A percentile compares a stretch with the other conserved stretches of the same genome.
These are phyloP conservation scores for Coffea humblotiana DNA, from an alignment of 305 asterid species.

Conservation along the genomic window DNA sequence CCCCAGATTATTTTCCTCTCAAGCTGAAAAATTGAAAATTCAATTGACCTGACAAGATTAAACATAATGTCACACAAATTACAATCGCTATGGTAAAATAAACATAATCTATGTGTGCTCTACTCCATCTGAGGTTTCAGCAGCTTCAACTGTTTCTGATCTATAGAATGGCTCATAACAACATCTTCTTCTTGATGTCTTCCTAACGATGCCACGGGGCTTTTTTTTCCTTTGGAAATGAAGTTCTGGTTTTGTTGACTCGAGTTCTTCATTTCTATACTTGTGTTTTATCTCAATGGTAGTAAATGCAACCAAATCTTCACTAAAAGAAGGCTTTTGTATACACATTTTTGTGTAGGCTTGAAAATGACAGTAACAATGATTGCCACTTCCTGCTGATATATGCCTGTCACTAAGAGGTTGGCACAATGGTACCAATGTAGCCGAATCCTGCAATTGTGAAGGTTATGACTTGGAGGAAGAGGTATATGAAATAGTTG, in stretches of 20 bases:
- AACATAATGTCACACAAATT: slow-evolving; percentile 36
- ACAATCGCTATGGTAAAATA: slow-evolving; percentile 24
- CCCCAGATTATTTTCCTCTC: slow-evolving; percentile 15
- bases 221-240: slow-evolving; percentile 6
- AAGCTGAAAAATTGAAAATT: slow-evolving; percentile 14
- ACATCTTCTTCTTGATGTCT: slow-evolving; percentile 5
- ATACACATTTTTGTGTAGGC: slow-evolving; percentile 17
- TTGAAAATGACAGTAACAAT: slow-evolving; percentile 9
- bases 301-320: slow-evolving; percentile 15
- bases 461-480: slow-evolving; percentile 82
- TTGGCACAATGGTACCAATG: slow-evolving; percentile 71
- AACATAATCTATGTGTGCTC: slow-evolving; percentile 30
- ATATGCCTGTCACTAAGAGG: slow-evolving; percentile 31
- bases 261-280: slow-evolving; percentile 12
- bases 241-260: slow-evolving; percentile 9
- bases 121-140: slow-evolving; percentile 25
- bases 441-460: slow-evolving; percentile 87
- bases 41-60: slow-evolving; percentile 22
- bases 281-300: slow-evolving; percentile 2
- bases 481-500: slow-evolving; percentile 70
- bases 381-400: slow-evolving; percentile 4
- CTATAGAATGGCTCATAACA: slow-evolving; percentile 19
- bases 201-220: slow-evolving; percentile 5
- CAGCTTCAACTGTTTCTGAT: slow-evolving; percentile 37
- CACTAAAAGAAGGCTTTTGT: slow-evolving; percentile 11